These are phyloP conservation scores for Fusarium xyrophilum DNA, from an alignment of 2,329 filamentous ascomycete species.

Conservation along the genomic window DNA sequence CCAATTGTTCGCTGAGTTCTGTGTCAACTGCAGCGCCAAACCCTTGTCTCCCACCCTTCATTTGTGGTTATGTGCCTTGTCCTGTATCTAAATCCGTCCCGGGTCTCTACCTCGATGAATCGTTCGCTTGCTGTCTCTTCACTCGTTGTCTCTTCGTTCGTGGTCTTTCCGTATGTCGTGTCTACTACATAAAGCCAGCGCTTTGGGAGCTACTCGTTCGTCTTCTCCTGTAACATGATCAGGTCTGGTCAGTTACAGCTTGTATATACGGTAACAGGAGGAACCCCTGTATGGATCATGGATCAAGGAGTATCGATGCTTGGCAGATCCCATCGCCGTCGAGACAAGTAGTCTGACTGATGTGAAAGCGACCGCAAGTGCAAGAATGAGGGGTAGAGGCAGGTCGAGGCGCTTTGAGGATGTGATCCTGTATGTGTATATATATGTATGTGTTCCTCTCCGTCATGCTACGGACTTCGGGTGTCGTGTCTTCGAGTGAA, in stretches of 20 bases:
- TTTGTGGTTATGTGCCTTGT: fast-evolving
- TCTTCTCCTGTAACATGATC: not conserved
- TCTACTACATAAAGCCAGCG: not conserved
- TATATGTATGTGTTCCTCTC: not conserved
- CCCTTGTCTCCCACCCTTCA: fast-evolving
- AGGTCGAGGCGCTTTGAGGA: fast-evolving
- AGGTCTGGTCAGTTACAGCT: not conserved
- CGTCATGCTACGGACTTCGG: not conserved
- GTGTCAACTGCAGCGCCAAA: not conserved
- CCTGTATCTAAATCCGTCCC: not conserved
- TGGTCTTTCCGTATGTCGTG: no score
- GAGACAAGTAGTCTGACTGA: not conserved
- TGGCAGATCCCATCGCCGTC: not conserved
- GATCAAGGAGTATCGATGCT: not conserved
- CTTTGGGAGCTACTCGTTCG: not conserved
- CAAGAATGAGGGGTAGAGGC: not conserved
- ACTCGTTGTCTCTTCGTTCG: not conserved
- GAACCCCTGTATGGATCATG: no score
- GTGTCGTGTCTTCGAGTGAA: not conserved
- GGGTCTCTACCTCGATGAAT: not conserved
- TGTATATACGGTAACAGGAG: not conserved
- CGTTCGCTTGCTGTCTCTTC: not conserved
- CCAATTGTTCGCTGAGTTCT: not conserved
- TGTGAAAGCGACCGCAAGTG: not conserved
- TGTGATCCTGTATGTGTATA: not conserved